Evolutionary conservation across 1,284 basidiomycete species (phyloP), one percentile per base, ranked within the genome.

Genomic region (Trichosporon asahii): DNA sequence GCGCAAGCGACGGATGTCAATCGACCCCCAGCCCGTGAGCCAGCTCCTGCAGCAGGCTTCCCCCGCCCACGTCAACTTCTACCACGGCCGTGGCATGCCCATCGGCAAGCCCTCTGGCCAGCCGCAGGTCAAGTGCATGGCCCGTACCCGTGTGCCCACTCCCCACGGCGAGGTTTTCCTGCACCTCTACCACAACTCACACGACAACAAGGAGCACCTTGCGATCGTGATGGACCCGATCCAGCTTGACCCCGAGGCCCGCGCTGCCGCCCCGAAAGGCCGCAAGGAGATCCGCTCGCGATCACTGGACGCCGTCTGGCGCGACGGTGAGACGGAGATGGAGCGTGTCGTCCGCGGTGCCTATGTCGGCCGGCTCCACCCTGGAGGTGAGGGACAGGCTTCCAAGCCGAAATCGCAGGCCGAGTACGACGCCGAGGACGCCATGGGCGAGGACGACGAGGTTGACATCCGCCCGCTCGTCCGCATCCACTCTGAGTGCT

Each of bases 151-250:
- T 63, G 93, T 99, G 76, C 97, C 97, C 23, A 99, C 97, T 0
- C 93, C 94, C 0, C 94, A 99, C 79, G 96, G 96, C 27, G 90
- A 94, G 23, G 89, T 92, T 37, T 98, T 98, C 84, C 87, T 98
- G 15, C 95, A 99, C 79, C 86, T 99, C 49, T 99, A 99, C 85
- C 85, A 85, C 70, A 83, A 84, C 70, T 75, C 76, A 64, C 90
- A 93, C 82, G 98, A 98, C 82, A 92, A 91, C 79, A 99, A 99
- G 84, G 97, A 99, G 80, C 97, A 99, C 80, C 88, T 99, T n/a
- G 96, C 97, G 0, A 89, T 99, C 68, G 95, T 99, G 71, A 88
- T 96, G 64, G 97, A 99, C 82, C 88, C 93, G 18, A 91, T 91
- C 0, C 95, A 98, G 82, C 83, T 88, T 35, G 82, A 85, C 46